These are phyloP conservation scores for Corchorus capsularis DNA, from an alignment of 345 rosid genomes.

Conservation along the genomic window DNA sequence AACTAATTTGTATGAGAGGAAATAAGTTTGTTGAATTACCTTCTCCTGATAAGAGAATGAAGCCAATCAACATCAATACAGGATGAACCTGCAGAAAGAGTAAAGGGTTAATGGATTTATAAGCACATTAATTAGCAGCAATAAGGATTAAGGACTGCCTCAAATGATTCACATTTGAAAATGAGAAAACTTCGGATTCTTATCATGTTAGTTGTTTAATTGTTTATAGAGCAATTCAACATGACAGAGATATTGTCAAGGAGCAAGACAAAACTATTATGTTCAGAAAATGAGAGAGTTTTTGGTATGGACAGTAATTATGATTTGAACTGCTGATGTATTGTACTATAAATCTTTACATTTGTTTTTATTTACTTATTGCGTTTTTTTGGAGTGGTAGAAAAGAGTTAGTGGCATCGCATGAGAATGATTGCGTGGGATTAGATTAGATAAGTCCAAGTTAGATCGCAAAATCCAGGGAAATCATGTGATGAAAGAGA, in stretches of 20 bases:
- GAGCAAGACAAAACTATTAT: not conserved
- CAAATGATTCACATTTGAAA: not conserved
- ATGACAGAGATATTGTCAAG: not conserved
- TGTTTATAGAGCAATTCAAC: not conserved
- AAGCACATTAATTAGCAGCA: not conserved
- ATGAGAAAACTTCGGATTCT: not conserved
- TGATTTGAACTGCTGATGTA: not conserved
- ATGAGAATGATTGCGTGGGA: not conserved
- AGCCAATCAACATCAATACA: slow-evolving; percentile 88
- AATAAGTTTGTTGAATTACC: slow-evolving; percentile 46
- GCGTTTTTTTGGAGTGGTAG: not conserved
- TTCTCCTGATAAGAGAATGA: slow-evolving; percentile 90
- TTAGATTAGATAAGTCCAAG: not conserved
- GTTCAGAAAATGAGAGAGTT: not conserved
- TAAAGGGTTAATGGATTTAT: not conserved
- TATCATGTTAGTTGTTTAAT: too few species aligned
- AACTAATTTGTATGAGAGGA: not conserved
- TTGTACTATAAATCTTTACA: too few species aligned
- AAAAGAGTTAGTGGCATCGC: not conserved
- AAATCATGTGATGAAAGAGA: not conserved
- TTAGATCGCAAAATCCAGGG: not conserved
- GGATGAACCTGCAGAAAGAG: slow-evolving; percentile 69
- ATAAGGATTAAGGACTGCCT: not conserved
- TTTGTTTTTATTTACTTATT: not conserved
- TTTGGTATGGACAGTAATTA: not conserved